Conservation (phyloP, 2,329 filamentous ascomycete genomes). For the Fusarium coicis region DNA sequence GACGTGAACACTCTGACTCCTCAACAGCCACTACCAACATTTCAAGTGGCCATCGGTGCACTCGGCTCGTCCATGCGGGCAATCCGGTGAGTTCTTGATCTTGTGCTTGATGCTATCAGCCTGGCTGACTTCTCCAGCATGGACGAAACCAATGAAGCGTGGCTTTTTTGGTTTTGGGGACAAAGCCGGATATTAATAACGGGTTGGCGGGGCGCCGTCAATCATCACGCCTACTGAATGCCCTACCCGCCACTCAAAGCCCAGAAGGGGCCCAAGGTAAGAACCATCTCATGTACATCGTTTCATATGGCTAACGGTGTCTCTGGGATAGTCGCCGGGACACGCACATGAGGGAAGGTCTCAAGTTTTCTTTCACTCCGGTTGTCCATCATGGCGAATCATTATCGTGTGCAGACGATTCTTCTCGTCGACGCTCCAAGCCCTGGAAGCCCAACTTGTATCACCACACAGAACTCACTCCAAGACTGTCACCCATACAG, state of each 20-base stretch:
- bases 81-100: neutral
- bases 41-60: neutral
- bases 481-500: neutral
- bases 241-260: neutral
- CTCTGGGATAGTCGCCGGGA: neutral
- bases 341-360: neutral
- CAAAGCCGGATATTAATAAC: neutral
- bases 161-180: neutral
- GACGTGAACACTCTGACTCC: neutral
- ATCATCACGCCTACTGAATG: neutral
- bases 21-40: neutral
- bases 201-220: neutral
- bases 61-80: neutral
- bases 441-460: neutral
- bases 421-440: neutral
- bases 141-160: neutral
- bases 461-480: neutral
- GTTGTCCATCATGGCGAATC: neutral
- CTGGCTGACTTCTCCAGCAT: neutral
- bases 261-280: neutral
- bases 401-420: neutral
- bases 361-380: neutral
- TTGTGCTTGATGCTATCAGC: neutral
- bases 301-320: neutral
- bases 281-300: neutral